Conservation (phyloP, 2,329 filamentous ascomycete genomes). For the Stromatinia cepivora region DNA sequence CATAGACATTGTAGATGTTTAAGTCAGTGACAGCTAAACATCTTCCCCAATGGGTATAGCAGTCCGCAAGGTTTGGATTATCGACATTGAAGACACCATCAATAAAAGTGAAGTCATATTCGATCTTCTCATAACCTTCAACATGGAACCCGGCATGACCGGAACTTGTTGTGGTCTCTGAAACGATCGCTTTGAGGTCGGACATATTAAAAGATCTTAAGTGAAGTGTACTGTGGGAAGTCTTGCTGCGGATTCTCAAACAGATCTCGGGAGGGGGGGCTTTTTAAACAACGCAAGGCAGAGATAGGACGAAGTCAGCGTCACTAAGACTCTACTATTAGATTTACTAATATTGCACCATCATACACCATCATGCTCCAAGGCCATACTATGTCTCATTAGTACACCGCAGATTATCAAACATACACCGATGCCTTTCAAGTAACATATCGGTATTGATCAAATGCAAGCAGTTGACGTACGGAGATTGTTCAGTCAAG, state of each 20-base stretch:
- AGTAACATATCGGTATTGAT: slow-evolving; percentile 15
- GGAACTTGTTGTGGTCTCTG: slow-evolving; percentile 53
- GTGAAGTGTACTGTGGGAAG: background rate
- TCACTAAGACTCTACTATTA: slow-evolving; percentile 14
- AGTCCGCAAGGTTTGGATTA: slow-evolving; percentile 62
- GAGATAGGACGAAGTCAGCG: background rate
- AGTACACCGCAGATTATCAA: slow-evolving; percentile 9
- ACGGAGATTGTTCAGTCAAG: slow-evolving; percentile 8
- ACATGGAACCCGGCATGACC: slow-evolving; percentile 61
- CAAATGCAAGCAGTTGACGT: slow-evolving; percentile 15
- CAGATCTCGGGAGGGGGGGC: background rate
- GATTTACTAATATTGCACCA: slow-evolving; percentile 8
- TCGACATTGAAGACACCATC: slow-evolving; percentile 64
- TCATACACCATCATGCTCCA: slow-evolving; percentile 11
- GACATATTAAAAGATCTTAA: slow-evolving; percentile 54
- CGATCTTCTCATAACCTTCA: slow-evolving; percentile 73
- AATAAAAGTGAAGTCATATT: slow-evolving; percentile 73
- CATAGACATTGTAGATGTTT: slow-evolving; percentile 70
- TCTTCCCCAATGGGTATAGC: slow-evolving; percentile 64
- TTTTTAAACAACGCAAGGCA: slow-evolving; percentile 5
- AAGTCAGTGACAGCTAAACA: slow-evolving; percentile 69
- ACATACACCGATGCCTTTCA: background rate
- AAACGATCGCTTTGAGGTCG: slow-evolving; percentile 65
- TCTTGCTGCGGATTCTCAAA: background rate
- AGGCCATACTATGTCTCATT: slow-evolving; percentile 13